Evolutionary conservation across 2,329 filamentous ascomycete species (phyloP).

Genomic region (Ascochyta rabiei): DNA sequence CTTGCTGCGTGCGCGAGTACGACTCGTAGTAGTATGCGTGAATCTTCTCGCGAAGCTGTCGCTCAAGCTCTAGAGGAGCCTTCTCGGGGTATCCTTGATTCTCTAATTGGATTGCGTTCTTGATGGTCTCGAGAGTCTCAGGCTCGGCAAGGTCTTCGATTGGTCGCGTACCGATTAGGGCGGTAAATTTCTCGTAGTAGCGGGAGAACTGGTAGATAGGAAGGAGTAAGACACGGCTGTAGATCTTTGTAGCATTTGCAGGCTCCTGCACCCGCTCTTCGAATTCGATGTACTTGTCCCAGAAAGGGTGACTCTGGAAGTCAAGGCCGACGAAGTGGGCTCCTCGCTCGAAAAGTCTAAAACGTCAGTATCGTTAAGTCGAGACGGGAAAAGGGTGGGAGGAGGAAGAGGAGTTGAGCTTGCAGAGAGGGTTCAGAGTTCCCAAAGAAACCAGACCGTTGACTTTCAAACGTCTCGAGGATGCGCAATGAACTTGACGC

Average conservation of each 20-base stretch:
- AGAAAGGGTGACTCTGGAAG: conserved; percentile 93
- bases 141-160: conserved; percentile 73
- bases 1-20: conserved; percentile 80
- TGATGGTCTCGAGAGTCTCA: conserved; percentile 71
- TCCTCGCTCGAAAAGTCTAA: conserved; percentile 89
- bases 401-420: conserved; percentile 19
- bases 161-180: conserved; percentile 72
- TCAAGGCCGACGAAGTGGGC: conserved; percentile 85
- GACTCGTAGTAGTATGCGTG: conserved; percentile 81
- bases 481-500: conserved; percentile 19
- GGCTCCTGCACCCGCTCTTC: conserved; percentile 73
- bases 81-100: conserved; percentile 59
- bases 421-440: conserved; percentile 23
- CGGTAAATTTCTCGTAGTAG: conserved; percentile 90
- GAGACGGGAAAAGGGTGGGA: conserved; percentile 5
- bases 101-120: conserved; percentile 74
- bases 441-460: conserved; percentile 19
- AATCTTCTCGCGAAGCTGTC: conserved; percentile 79
- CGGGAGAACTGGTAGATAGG: conserved; percentile 95
- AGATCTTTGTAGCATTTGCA: conserved; percentile 77
- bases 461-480: conserved; percentile 18
- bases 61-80: conserved; percentile 79
- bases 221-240: conserved; percentile 82
- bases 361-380: conserved; percentile 17
- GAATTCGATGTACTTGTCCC: conserved; percentile 98